Base-by-base conservation (phyloP, 805 yeast species). In the Priceomyces carsonii region DNA sequence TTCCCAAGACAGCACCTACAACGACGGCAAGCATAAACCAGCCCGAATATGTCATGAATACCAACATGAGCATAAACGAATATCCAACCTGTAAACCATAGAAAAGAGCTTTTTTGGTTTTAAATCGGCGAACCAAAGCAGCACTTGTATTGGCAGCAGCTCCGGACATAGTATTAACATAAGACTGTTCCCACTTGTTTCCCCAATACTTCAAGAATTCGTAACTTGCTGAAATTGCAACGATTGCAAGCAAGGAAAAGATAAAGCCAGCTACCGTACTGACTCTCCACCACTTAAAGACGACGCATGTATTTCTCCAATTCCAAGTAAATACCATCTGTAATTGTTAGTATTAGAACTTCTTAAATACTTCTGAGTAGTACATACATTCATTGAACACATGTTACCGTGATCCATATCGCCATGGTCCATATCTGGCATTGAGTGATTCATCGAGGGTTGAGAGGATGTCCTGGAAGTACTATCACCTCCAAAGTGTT, bases 11-110 rank as follows among this genome's bases (percentile, higher is more conserved):
- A 2, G 93, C 93, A 2, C 95, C 95, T 2, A 71, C 44, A 1
- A 77, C 79, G 7, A 84, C 85, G 3, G 91, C 79, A 6, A 77
- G 30, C 93, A 85, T 85, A 21, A 80, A 73, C 90, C 90, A 86
- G 8, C 91, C 86, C 53, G 85, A 85, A 57, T 83, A 86, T 5
- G 91, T 84, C 95, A 86, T 86, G 48, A 85, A 86, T 0, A 87
- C 76, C 46, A 85, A 72, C 95, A 86, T 85, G 48, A 80, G 61
- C 65, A 80, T 62, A 50, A 83, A 82, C 3, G 88, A 80, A 50
- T 79, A 82, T 1, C 80, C 80, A 4, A 83, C 85, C 50, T 81
- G 85, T 7, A 75, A 40, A 1, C 82, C 89, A 51, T 84, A 84
- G 23, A 72, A 45, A 10, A 69, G 40, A 6, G 80, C 61, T 43